These are phyloP conservation scores for Centella asiatica DNA, from an alignment of 129 eudicot species.

Conservation along the genomic window DNA sequence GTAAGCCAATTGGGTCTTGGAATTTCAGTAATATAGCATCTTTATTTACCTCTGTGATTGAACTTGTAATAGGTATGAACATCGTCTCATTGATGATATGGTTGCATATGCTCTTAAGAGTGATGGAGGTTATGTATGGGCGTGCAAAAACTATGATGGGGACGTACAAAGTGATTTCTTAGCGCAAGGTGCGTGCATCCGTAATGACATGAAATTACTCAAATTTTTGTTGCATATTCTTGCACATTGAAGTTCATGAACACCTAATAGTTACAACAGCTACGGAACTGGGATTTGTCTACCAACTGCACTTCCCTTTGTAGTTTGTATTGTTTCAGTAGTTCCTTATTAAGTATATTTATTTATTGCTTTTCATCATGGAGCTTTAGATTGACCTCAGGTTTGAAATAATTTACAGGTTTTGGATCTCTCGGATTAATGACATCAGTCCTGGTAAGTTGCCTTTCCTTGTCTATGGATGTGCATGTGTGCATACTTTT, in stretches of 20 bases:
- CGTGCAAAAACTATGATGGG: slow-evolving; percentile 98
- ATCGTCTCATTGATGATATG: slow-evolving; percentile 99
- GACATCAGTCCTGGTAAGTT: slow-evolving; percentile 85
- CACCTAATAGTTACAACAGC: neutral
- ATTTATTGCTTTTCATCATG: neutral
- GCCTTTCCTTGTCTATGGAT: neutral
- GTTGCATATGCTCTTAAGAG: slow-evolving; percentile 99
- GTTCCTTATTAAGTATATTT: neutral
- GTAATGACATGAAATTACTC: neutral
- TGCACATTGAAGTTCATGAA: no score
- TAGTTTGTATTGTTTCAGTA: neutral
- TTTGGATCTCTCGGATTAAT: slow-evolving; percentile 94
- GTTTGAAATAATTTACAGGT: slow-evolving; percentile 28
- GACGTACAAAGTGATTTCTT: slow-evolving; percentile 97
- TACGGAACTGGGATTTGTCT: neutral
- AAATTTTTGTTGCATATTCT: neutral
- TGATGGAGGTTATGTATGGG: slow-evolving; percentile 98
- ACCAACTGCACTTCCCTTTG: neutral
- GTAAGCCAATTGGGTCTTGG: neutral
- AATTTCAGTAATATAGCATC: neutral
- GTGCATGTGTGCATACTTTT: neutral
- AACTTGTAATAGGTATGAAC: slow-evolving; percentile 82
- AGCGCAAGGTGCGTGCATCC: slow-evolving; percentile 60
- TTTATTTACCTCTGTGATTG: neutral
- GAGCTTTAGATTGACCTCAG: neutral